Conservation (phyloP, 2,329 filamentous ascomycete genomes). For the Nemania diffusa region DNA sequence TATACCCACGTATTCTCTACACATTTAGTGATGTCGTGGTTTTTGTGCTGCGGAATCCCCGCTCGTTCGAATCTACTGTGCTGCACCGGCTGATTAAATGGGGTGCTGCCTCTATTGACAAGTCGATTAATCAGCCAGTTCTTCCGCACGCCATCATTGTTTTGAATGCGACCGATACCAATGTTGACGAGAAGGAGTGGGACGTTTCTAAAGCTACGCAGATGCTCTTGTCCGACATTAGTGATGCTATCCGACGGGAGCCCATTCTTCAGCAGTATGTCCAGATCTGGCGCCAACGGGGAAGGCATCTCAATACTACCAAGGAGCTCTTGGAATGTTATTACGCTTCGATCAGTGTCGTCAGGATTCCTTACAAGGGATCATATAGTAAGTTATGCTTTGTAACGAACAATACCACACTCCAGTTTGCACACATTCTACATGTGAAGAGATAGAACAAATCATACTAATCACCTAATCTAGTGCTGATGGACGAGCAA, state of each 20-base stretch:
- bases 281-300: constrained; percentile 54
- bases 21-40: constrained; percentile 59
- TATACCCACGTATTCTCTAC: constrained; percentile 59
- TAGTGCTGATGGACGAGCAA: constrained; percentile 62
- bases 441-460: neutral
- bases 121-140: constrained; percentile 64
- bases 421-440: neutral
- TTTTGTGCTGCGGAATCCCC: constrained; percentile 56
- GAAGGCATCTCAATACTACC: constrained; percentile 55
- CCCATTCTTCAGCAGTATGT: constrained; percentile 54
- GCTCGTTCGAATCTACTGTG: constrained; percentile 55
- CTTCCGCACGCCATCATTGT: constrained; percentile 66
- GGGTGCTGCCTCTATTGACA: constrained; percentile 62
- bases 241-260: constrained; percentile 49
- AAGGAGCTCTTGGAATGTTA: constrained; percentile 61
- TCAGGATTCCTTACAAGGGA: constrained; percentile 58
- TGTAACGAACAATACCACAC: neutral
- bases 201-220: constrained; percentile 54
- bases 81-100: constrained; percentile 59
- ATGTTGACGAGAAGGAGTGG: constrained; percentile 56
- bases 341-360: constrained; percentile 59
- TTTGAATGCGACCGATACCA: constrained; percentile 58
- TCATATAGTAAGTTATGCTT: constrained; percentile 45
- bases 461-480: constrained; percentile 19
- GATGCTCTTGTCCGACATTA: constrained; percentile 51